phyloP scores from a whole-genome alignment of 495 filamentous ascomycete species.

The Parathielavia hyrcaniae region DNA sequence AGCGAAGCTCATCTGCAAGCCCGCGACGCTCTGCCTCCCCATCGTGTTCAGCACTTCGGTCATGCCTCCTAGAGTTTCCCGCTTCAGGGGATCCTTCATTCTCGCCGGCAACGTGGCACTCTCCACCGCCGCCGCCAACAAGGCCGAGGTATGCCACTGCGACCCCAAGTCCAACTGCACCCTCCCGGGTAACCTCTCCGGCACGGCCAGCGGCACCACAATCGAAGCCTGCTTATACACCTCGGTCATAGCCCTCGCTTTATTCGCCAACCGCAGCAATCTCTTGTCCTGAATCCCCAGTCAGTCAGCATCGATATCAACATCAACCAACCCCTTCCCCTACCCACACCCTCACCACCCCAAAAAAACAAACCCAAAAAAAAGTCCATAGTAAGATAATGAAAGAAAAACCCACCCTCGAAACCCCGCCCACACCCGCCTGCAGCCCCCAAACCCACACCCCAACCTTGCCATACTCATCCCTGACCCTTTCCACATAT shows the following conservation, averaged over 20 bases:
- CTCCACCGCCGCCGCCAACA: conserved; percentile 74
- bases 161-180: conserved; percentile 59
- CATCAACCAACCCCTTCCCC: conserved; percentile 9
- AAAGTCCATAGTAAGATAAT: conserved; percentile 1
- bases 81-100: conserved; percentile 49
- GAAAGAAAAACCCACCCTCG: conserved; percentile 47
- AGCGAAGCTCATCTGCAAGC: conserved; percentile 52
- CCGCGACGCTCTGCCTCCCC: conserved; percentile 74
- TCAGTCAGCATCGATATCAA: not conserved
- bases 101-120: conserved; percentile 71
- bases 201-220: conserved; percentile 69
- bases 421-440: conserved; percentile 47
- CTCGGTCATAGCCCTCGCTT: conserved; percentile 60
- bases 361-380: not conserved
- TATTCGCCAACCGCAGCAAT: conserved; percentile 53
- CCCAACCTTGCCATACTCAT: conserved; percentile 82
- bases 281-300: not conserved
- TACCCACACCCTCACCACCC: not conserved
- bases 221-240: conserved; percentile 66
- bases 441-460: conserved; percentile 85
- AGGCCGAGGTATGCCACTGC: conserved; percentile 73
- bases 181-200: conserved; percentile 53
- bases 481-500: conserved; percentile 75
- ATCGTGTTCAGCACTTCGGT: conserved; percentile 66
- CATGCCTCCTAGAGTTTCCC: conserved; percentile 54